Base-by-base conservation (phyloP, 768 basidiomycete species). In the Pulveroboletus sp. region DNA sequence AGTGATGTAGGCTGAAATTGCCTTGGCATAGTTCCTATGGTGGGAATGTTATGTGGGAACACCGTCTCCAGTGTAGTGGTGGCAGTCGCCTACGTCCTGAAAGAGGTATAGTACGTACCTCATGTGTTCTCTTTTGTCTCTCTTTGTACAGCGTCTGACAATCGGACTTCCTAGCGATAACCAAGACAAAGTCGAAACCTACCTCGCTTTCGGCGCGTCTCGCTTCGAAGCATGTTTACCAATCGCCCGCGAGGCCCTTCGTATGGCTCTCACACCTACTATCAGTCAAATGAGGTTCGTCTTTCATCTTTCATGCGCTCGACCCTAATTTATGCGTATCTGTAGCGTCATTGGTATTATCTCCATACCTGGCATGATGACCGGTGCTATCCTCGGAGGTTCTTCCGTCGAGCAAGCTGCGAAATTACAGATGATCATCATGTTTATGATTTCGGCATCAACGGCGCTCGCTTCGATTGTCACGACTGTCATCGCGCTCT, bases 281-380 rank as follows among this genome's bases (percentile, higher is more conserved):
- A 82, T 94, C 59, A 94, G 87, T 59, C 83, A 82, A 69, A 90
- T 95, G 88, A 89, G 87, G 85, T 82, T 35, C 36, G 70, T 50
- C 32, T 40, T 27, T 26, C 24, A 0, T 3, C 43, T 8, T 9
- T 14, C 21, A 12, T 30, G 12, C 12, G 15, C 37, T 35, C 32
- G 27, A 27, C 15, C 2, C 6, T 4, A 12, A n/a, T n/a, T n/a
- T 35, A 8, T 7, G 21, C 31, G 6, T 18, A 21, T 35, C 18
- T 30, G 9, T 49, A 89, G 86, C 60, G 83, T 89, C 40, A 72
- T 86, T 8, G 85, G 86, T 6, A 83, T 86, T 49, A 86, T 88
- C 47, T 71, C 85, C n/a, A 89, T 87, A 48, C 86, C 86, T 1
- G 89, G 90, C 1, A 92, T 90, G 89, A 91, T 93, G 88, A 90